phyloP scores from a whole-genome alignment of 2,329 filamentous ascomycete genomes.

The Colletotrichum eremochloae region DNA sequence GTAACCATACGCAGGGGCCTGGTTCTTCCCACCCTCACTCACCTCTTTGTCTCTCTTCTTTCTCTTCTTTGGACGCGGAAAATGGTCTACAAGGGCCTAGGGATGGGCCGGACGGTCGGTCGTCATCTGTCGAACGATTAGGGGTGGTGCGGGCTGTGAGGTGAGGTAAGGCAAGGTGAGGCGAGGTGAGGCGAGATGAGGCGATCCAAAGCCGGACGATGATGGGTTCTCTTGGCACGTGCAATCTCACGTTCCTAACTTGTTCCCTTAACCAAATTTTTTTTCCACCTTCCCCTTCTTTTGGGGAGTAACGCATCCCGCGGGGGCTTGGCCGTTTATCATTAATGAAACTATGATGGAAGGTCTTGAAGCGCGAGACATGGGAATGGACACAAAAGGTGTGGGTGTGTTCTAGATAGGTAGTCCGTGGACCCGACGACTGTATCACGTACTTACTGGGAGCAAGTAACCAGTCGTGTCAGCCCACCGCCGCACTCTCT shows the following conservation, averaged over 20 bases:
- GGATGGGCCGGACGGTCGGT: neutral
- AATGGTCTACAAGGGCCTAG: too few species aligned
- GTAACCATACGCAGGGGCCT: too few species aligned
- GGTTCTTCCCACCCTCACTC: too few species aligned
- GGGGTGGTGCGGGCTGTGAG: neutral
- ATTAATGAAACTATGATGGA: neutral
- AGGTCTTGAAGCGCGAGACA: neutral
- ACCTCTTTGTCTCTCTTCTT: too few species aligned
- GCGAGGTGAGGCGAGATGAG: neutral
- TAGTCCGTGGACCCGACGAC: neutral
- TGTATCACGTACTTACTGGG: neutral
- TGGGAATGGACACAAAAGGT: neutral
- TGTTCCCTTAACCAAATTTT: neutral
- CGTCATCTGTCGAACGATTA: neutral
- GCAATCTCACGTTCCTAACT: neutral
- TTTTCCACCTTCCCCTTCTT: too few species aligned
- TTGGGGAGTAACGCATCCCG: neutral
- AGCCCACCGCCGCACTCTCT: neutral
- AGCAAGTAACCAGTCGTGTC: neutral
- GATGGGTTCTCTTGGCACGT: neutral
- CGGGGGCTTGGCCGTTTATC: neutral
- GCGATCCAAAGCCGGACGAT: conserved; percentile 1
- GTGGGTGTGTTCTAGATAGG: neutral
- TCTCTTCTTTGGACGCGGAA: too few species aligned
- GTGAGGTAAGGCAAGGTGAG: neutral